These are phyloP conservation scores for Oehlia diaphana DNA, from an alignment of 192 early-diverging fungal genomes.

Conservation along the genomic window DNA sequence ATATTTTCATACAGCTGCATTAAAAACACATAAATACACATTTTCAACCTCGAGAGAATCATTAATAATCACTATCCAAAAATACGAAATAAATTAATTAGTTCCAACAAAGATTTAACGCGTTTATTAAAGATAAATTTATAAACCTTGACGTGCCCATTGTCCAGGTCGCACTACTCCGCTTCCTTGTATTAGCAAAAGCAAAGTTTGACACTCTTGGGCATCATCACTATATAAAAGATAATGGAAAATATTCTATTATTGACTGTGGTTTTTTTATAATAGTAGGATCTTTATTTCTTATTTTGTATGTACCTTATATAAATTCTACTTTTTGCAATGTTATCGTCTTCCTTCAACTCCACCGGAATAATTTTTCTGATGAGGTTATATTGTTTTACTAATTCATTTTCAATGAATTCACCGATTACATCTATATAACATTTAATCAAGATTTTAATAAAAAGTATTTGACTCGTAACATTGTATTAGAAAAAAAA, in stretches of 20 bases:
- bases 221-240: background rate
- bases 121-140: background rate
- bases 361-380: slow-evolving; percentile 15
- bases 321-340: slow-evolving; percentile 27
- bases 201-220: slow-evolving; percentile 2
- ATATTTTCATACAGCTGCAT: background rate
- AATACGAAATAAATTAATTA: background rate
- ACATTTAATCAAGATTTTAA: background rate
- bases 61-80: slow-evolving; percentile 33
- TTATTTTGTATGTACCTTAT: slow-evolving; percentile 1
- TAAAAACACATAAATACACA: background rate
- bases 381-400: slow-evolving; percentile 9
- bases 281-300: background rate
- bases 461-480: background rate
- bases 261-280: background rate
- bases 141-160: slow-evolving; percentile 33
- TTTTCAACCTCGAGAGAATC: slow-evolving; percentile 34
- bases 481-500: background rate
- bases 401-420: slow-evolving; percentile 27
- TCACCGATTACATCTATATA: slow-evolving; percentile 12
- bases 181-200: slow-evolving; percentile 34
- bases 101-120: background rate
- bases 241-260: background rate
- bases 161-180: slow-evolving; percentile 38
- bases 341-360: background rate